phyloP scores from a whole-genome alignment of 2,329 filamentous ascomycete genomes.

The Akanthomyces lecanii region DNA sequence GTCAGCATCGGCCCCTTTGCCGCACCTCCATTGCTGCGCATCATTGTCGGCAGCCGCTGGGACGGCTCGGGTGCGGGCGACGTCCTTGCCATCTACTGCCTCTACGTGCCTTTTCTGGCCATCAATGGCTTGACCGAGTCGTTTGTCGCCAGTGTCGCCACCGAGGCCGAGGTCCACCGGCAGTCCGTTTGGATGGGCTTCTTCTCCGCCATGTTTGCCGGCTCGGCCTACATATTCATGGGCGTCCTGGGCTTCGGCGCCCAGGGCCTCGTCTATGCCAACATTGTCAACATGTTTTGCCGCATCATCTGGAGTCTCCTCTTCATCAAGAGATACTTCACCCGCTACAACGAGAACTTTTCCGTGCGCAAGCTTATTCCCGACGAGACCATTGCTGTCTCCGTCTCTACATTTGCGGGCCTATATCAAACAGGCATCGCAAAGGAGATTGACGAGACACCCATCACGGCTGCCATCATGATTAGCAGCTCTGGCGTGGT shows the following conservation, averaged over 20 bases:
- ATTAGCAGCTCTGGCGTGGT: slow-evolving; percentile 47
- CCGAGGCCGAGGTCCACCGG: slow-evolving; percentile 64
- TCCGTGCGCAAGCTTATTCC: slow-evolving; percentile 28
- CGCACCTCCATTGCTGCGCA: slow-evolving; percentile 65
- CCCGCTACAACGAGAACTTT: slow-evolving; percentile 35
- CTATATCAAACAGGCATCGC: slow-evolving; percentile 26
- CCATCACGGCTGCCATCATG: slow-evolving; percentile 38
- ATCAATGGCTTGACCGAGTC: slow-evolving; percentile 89
- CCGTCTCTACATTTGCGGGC: slow-evolving; percentile 26
- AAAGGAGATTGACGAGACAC: slow-evolving; percentile 25
- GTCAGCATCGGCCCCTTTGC: slow-evolving; percentile 69
- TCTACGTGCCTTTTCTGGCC: slow-evolving; percentile 88
- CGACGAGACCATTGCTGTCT: slow-evolving; percentile 24
- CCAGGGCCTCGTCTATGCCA: slow-evolving; percentile 76
- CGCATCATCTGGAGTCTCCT: slow-evolving; percentile 74
- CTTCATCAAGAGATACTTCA: slow-evolving; percentile 68
- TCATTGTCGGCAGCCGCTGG: slow-evolving; percentile 79
- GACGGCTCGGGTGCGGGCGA: slow-evolving; percentile 64
- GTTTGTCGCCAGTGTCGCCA: slow-evolving; percentile 85
- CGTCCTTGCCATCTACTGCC: slow-evolving; percentile 77
- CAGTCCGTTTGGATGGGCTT: slow-evolving; percentile 82
- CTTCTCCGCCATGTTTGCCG: slow-evolving; percentile 74
- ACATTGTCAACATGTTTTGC: slow-evolving; percentile 83
- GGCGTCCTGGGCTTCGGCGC: slow-evolving; percentile 67
- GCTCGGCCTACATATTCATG: slow-evolving; percentile 71